A percentile compares a stretch with the other conserved stretches of the same genome.
phyloP scores from a whole-genome alignment of 371 early-diverging fungal species.

The Mortierella sp. region DNA sequence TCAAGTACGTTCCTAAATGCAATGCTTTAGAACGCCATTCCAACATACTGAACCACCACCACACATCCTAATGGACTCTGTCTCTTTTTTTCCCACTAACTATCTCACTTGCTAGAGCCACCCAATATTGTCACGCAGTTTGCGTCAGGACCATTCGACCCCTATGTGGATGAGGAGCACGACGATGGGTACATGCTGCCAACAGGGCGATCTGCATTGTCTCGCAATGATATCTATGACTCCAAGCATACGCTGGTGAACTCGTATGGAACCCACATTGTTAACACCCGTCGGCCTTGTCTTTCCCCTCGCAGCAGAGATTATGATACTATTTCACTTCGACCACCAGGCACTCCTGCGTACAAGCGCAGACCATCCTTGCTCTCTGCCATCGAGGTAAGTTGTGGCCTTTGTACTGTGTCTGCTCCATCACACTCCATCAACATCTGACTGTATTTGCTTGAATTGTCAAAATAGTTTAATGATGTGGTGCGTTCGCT shows the following conservation, averaged over 20 bases:
- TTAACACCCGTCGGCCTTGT: conserved; percentile 30
- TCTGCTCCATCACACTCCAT: too few relatives aligned
- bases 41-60: too few relatives aligned
- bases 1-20: conserved; percentile 21
- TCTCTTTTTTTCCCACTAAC: not conserved
- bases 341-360: conserved; percentile 26
- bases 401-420: too few relatives aligned
- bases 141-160: conserved; percentile 38
- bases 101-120: conserved; percentile 14
- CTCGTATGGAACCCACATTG: conserved; percentile 21
- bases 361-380: conserved; percentile 39
- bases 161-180: conserved; percentile 51
- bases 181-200: conserved; percentile 51
- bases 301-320: conserved; percentile 42
- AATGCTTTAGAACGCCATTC: too few relatives aligned
- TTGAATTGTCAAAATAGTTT: too few relatives aligned
- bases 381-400: conserved; percentile 46
- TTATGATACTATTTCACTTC: conserved; percentile 40
- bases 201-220: conserved; percentile 23
- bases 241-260: conserved; percentile 37
- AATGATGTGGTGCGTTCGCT: conserved; percentile 51
- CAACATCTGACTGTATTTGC: too few relatives aligned
- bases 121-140: conserved; percentile 26
- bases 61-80: too few relatives aligned
- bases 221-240: conserved; percentile 25